Conservation (phyloP, 352 stramenopile genomes). For the Phytophthora hybrid region DNA sequence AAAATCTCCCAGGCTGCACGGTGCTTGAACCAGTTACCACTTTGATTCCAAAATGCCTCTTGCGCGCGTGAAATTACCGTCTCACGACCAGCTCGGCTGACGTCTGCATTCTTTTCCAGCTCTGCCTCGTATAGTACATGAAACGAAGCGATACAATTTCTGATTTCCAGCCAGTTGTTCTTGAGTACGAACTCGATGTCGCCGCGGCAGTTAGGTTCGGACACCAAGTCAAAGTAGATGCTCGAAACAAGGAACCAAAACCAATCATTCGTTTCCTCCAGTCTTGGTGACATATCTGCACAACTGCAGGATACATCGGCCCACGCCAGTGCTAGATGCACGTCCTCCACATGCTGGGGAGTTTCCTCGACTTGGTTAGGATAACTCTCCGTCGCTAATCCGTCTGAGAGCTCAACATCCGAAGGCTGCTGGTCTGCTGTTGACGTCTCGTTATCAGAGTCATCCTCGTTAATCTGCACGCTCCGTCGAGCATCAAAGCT, state of each 20-base stretch:
- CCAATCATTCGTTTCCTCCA: constrained; percentile 18
- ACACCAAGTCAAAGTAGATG: constrained; percentile 15
- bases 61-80: background rate
- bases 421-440: background rate
- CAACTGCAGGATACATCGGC: constrained; percentile 18
- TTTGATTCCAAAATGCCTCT: constrained; percentile 4
- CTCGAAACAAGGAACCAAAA: constrained; percentile 23
- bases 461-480: background rate
- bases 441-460: background rate
- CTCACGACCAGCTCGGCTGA: background rate
- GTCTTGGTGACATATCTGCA: constrained; percentile 1
- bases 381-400: background rate
- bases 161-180: background rate
- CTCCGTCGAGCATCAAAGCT: background rate
- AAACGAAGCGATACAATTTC: constrained; percentile 1
- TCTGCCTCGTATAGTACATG: constrained; percentile 14
- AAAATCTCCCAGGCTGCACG: constrained; percentile 20
- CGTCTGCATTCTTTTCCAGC: background rate
- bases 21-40: constrained; percentile 17
- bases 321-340: constrained; percentile 18
- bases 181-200: constrained; percentile 8
- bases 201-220: background rate
- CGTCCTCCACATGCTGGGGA: background rate
- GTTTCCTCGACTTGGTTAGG: background rate
- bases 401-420: background rate